Percentiles rank a stretch among this genome's conserved stretches.
Evolutionary conservation across 2,329 filamentous ascomycete species (phyloP).

Genomic region (Xylariaceae sp.): DNA sequence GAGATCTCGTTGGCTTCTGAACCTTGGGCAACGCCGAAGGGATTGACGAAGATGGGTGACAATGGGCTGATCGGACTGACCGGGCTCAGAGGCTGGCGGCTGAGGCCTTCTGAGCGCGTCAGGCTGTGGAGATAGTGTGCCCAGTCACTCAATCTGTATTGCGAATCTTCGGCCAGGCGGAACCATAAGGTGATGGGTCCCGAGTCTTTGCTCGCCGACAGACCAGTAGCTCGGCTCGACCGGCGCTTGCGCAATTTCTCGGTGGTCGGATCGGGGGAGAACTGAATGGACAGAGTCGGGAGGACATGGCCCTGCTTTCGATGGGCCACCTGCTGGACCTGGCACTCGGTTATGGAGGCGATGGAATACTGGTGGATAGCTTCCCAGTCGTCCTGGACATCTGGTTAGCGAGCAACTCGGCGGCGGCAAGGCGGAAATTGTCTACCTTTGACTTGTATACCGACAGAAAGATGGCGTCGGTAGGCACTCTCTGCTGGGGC

Average conservation of each 20-base stretch:
- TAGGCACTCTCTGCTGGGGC: slow-evolving; percentile 22
- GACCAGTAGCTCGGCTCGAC: slow-evolving; percentile 53
- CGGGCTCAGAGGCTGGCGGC: slow-evolving; percentile 38
- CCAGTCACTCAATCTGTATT: slow-evolving; percentile 52
- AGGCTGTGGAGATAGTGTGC: slow-evolving; percentile 41
- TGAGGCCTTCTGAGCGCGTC: slow-evolving; percentile 32
- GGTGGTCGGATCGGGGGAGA: slow-evolving; percentile 41
- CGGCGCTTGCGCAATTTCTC: slow-evolving; percentile 58
- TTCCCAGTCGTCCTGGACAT: slow-evolving; percentile 42
- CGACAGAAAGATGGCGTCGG: slow-evolving; percentile 41
- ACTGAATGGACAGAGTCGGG: slow-evolving; percentile 51
- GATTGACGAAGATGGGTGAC: slow-evolving; percentile 47
- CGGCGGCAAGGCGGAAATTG: background rate
- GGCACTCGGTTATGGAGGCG: slow-evolving; percentile 46
- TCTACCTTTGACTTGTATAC: slow-evolving; percentile 50
- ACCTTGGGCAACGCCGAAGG: slow-evolving; percentile 37
- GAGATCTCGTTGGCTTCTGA: slow-evolving; percentile 35
- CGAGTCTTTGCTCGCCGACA: slow-evolving; percentile 45
- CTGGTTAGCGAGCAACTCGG: slow-evolving; percentile 1
- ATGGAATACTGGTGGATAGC: slow-evolving; percentile 47
- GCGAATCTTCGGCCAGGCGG: slow-evolving; percentile 45
- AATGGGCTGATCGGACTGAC: slow-evolving; percentile 46
- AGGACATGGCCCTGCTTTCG: slow-evolving; percentile 54
- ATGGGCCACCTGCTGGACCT: slow-evolving; percentile 51
- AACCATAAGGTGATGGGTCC: slow-evolving; percentile 47